phyloP scores from a whole-genome alignment of 306 rosid species.

The Hippophae gyantsensis region DNA sequence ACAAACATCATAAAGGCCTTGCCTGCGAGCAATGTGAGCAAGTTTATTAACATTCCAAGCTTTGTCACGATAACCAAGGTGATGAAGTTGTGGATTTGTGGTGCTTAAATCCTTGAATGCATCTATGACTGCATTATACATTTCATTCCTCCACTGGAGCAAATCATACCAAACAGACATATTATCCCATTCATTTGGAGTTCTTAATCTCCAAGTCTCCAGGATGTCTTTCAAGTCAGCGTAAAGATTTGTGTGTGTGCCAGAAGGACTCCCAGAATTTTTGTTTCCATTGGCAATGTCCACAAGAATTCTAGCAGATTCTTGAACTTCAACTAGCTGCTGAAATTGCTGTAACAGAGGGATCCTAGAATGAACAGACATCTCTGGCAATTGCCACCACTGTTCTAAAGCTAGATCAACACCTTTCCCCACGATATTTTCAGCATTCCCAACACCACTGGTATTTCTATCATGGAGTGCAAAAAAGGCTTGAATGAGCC shows the following conservation, averaged over 20 bases:
- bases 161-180: conserved; percentile 98
- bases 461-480: conserved; percentile 83
- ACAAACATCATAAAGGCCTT: conserved; percentile 91
- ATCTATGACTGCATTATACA: conserved; percentile 87
- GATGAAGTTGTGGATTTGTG: conserved; percentile 84
- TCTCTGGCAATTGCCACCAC: conserved; percentile 99
- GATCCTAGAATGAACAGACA: conserved; percentile 94
- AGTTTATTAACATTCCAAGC: conserved; percentile 99
- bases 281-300: conserved; percentile 89
- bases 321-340: conserved; percentile 98
- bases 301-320: conserved; percentile 66
- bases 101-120: conserved; percentile 81
- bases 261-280: conserved; percentile 59
- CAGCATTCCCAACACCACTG: conserved; percentile 90
- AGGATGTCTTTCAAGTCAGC: conserved; percentile 98
- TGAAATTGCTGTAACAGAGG: conserved; percentile 98
- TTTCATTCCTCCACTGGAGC: conserved; percentile 98
- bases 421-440: conserved; percentile 80
- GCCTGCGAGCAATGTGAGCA: conserved; percentile 90
- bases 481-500: conserved; percentile 82
- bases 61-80: conserved; percentile 98
- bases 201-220: conserved; percentile 97
- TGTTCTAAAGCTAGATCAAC: conserved; percentile 95
- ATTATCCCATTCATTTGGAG: conserved; percentile 97
- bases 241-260: conserved; percentile 81